Percentiles rank a stretch among this genome's conserved stretches.
Evolutionary conservation across 2,329 filamentous ascomycete species (phyloP).

Genomic region (Lojkania enalia): DNA sequence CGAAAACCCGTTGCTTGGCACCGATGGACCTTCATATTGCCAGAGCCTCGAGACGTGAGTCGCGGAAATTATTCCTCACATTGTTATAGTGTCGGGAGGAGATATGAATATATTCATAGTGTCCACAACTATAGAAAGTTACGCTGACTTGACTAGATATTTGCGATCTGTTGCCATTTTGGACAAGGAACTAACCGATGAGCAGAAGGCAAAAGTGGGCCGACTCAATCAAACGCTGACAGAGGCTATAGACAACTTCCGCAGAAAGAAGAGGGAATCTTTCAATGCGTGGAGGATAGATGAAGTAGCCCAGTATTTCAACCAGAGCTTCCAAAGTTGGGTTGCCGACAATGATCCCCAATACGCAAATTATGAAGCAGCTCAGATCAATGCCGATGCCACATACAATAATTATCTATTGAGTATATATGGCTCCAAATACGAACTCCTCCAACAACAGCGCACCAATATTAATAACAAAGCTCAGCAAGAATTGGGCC

Average conservation of each 20-base stretch:
- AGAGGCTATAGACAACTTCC: slow-evolving; percentile 5
- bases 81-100: not conserved
- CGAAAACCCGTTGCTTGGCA: slow-evolving; percentile 3
- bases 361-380: slow-evolving; percentile 7
- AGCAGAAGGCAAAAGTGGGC: slow-evolving; percentile 2
- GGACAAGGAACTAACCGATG: slow-evolving; percentile 5
- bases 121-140: not conserved
- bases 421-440: slow-evolving; percentile 12
- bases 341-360: slow-evolving; percentile 11
- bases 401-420: slow-evolving; percentile 15
- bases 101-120: too few relatives aligned
- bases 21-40: slow-evolving; percentile 6
- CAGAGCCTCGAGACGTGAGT: slow-evolving; percentile 10
- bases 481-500: slow-evolving; percentile 8
- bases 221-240: slow-evolving; percentile 4
- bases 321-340: slow-evolving; percentile 11
- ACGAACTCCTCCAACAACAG: slow-evolving; percentile 10
- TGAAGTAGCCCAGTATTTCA: slow-evolving; percentile 11
- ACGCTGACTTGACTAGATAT: slow-evolving; percentile 5
- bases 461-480: slow-evolving; percentile 12
- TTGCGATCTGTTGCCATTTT: slow-evolving; percentile 8
- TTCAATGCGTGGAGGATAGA: slow-evolving; percentile 10
- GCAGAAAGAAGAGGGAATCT: slow-evolving; percentile 4
- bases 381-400: slow-evolving; percentile 9
- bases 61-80: not conserved